A percentile compares a stretch with the other conserved stretches of the same genome.
Conservation (phyloP, 192 early-diverging fungal species). For the Diversispora eburnea region DNA sequence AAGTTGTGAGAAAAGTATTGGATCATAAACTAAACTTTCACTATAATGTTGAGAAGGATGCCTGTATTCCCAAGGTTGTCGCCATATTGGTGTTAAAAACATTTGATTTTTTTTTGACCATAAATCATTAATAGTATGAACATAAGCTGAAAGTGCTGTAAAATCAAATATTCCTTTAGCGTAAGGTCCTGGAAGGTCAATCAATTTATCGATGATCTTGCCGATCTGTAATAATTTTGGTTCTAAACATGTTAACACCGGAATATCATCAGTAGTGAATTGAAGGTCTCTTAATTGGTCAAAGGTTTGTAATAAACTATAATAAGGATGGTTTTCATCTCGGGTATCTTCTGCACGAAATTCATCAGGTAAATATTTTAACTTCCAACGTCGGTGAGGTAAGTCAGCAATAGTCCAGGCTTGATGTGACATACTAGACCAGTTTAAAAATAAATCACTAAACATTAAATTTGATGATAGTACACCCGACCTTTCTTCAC, state of each 20-base stretch:
- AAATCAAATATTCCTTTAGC: slow-evolving; percentile 16
- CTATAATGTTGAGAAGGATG: background rate
- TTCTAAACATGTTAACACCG: slow-evolving; percentile 3
- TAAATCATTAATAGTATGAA: slow-evolving; percentile 16
- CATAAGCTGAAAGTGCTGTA: slow-evolving; percentile 10
- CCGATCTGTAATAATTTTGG: slow-evolving; percentile 18
- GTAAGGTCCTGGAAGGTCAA: slow-evolving; percentile 8
- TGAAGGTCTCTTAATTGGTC: slow-evolving; percentile 4
- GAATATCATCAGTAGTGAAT: slow-evolving; percentile 12
- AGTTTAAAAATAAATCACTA: too few species aligned
- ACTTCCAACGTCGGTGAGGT: slow-evolving; percentile 15
- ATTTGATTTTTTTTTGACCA: slow-evolving; percentile 21
- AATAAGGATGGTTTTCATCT: slow-evolving; percentile 18
- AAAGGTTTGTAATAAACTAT: slow-evolving; percentile 13
- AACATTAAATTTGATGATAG: too few species aligned
- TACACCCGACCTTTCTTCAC: too few species aligned
- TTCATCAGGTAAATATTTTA: slow-evolving; percentile 23
- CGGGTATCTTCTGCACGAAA: slow-evolving; percentile 3
- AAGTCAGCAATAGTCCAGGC: slow-evolving; percentile 16
- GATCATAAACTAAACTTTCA: background rate
- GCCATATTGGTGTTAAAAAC: slow-evolving; percentile 7
- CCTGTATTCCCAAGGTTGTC: background rate
- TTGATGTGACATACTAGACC: slow-evolving; percentile 3
- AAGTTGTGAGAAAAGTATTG: background rate
- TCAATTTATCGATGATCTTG: slow-evolving; percentile 23